Base-by-base conservation (phyloP, 2,329 filamentous ascomycete genomes). In the Stachybotrys echinatus region DNA sequence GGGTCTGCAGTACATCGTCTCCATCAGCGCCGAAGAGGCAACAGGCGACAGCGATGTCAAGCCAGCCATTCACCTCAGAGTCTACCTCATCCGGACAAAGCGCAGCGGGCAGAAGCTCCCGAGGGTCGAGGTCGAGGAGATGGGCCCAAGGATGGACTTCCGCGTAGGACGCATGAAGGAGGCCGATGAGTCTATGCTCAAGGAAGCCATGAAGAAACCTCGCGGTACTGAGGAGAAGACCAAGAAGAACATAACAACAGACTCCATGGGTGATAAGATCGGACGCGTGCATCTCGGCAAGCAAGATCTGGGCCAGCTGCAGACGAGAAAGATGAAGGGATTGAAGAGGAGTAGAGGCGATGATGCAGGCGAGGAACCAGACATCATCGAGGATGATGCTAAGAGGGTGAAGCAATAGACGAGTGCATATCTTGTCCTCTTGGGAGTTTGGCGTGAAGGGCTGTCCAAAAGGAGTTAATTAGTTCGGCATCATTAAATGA, bases 271-370 rank as follows among this genome's bases (percentile, higher is more conserved):
- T 66, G 94, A 99, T 72, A 97, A 97, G 85, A 79, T 97, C 56
- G 94, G 92, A 55, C 85, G 91, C 59, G 88, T 99, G 55, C 94
- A 99, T 69, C 72, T 95, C 52, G 90, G 88, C 63, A 90, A 87
- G 74, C 91, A 96, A 72, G 91, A 99, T 72, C 79, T 99, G 52
- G 79, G 77, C 64, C 81, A 87, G 61, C 71, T 99, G 70, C 94
- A 99, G 77, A 95, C 92, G 48, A 85, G 94, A 65, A 99, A 99
- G 83, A 97, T 99, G 92, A 99, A 99, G 84, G 94, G 92, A 58
- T 71, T 99, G 58, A 99, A 97, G 82, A 80, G 94, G 57, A 84
- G 80, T 56, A 82, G 89, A 49, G 84, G 84, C 54, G 81, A 79
- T 47, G 75, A 73, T 4, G 74, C 61, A 17, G 73, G 74, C 52